Conservation (phyloP, 2,329 filamentous ascomycete species). For the Hirsutella thompsonii region DNA sequence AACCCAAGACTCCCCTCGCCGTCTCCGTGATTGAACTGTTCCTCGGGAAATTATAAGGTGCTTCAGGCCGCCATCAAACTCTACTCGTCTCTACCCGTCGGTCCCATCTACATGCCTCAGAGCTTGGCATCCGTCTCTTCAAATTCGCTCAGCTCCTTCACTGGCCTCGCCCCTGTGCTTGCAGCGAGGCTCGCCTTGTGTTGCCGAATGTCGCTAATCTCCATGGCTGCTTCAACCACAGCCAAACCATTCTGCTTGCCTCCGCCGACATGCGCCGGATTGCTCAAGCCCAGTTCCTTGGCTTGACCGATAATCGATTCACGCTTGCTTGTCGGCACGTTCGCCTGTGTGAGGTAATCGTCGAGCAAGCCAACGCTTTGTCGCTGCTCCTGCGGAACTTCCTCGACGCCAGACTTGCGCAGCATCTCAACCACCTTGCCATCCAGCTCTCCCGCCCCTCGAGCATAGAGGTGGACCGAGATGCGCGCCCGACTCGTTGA, state of each 20-base stretch:
- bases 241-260: conserved; percentile 28
- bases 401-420: conserved; percentile 20
- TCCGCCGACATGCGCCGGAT: conserved; percentile 17
- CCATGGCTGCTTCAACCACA: conserved; percentile 24
- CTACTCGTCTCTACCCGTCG: background rate
- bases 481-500: conserved; percentile 70
- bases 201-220: conserved; percentile 65
- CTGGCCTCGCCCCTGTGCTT: conserved; percentile 58
- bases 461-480: conserved; percentile 71
- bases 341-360: conserved; percentile 33
- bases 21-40: no score
- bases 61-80: no score
- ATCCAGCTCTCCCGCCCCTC: conserved; percentile 37
- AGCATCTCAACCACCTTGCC: conserved; percentile 29
- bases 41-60: no score
- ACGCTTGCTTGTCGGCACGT: conserved; percentile 35
- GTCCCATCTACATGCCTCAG: conserved; percentile 18
- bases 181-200: conserved; percentile 69
- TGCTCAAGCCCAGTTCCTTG: conserved; percentile 30
- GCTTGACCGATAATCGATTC: conserved; percentile 30
- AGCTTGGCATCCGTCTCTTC: conserved; percentile 79
- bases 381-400: conserved; percentile 26
- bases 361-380: conserved; percentile 37
- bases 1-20: no score
- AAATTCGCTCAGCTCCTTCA: conserved; percentile 69